Conservation (phyloP, 2,329 filamentous ascomycete species). For the Sclerotinia sclerotiorum region DNA sequence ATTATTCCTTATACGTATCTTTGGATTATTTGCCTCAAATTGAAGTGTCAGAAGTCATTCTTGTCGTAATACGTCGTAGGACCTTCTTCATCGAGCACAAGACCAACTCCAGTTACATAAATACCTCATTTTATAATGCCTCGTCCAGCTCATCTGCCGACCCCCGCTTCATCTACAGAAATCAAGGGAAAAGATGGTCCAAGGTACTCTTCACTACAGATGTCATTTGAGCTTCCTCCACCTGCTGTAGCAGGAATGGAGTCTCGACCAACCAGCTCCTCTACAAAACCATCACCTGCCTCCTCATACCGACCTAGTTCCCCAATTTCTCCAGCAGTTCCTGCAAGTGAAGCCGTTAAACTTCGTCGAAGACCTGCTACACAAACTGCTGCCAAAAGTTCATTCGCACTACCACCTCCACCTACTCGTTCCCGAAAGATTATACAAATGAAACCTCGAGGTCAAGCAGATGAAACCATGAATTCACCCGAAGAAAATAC, state of each 20-base stretch:
- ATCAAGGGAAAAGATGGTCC: slow-evolving; percentile 70
- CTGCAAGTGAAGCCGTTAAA: slow-evolving; percentile 45
- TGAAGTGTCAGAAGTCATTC: not conserved
- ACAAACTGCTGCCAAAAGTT: slow-evolving; percentile 49
- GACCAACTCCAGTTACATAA: slow-evolving; percentile 24
- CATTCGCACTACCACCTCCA: slow-evolving; percentile 83
- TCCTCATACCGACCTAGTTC: slow-evolving; percentile 52
- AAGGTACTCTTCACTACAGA: slow-evolving; percentile 62
- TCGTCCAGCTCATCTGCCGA: slow-evolving; percentile 65
- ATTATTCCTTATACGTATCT: not conserved
- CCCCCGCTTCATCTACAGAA: slow-evolving; percentile 77
- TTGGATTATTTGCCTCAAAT: not conserved
- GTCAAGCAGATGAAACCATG: slow-evolving; percentile 44
- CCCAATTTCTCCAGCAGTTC: slow-evolving; percentile 44
- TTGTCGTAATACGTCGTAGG: slow-evolving; percentile 5
- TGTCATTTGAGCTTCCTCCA: slow-evolving; percentile 73
- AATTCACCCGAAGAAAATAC: slow-evolving; percentile 25
- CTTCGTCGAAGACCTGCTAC: slow-evolving; percentile 49
- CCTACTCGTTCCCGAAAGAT: slow-evolving; percentile 92
- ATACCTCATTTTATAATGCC: slow-evolving; percentile 54
- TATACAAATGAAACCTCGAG: slow-evolving; percentile 88
- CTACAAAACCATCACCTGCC: slow-evolving; percentile 46
- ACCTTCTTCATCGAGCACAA: slow-evolving; percentile 18
- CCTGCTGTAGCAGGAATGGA: slow-evolving; percentile 61
- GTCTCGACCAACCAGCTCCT: slow-evolving; percentile 49